Percentiles rank a stretch among this genome's conserved stretches.
Conservation (phyloP, 176 grass and related monocot genomes). For the Avena sativa region DNA sequence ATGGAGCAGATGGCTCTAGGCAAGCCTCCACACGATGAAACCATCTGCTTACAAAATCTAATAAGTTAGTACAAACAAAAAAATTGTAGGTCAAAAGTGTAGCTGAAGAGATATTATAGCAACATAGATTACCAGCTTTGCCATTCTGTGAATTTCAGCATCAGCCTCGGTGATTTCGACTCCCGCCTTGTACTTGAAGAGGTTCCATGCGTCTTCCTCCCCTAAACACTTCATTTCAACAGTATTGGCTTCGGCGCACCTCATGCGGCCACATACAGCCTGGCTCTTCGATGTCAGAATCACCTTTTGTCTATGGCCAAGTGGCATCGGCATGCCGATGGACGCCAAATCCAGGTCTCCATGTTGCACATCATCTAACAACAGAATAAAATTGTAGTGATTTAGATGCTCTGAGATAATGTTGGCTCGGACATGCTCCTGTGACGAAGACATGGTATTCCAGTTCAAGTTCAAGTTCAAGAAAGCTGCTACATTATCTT, state of each 20-base stretch:
- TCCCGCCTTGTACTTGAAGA: background rate
- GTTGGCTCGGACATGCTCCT: background rate
- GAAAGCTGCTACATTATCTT: background rate
- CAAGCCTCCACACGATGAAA: conserved; percentile 11
- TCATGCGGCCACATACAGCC: background rate
- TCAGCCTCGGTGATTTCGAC: background rate
- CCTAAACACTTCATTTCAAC: background rate
- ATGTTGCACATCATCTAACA: conserved; percentile 13
- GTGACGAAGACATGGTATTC: background rate
- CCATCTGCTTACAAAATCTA: background rate
- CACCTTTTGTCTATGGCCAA: background rate
- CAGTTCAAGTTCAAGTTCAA: background rate
- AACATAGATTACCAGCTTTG: too few species aligned
- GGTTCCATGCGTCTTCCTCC: conserved; percentile 6
- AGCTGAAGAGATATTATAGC: background rate
- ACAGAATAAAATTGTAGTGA: background rate
- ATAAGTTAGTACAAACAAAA: background rate
- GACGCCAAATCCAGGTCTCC: background rate
- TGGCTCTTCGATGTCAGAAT: background rate
- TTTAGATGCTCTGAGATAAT: background rate
- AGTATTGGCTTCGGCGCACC: background rate
- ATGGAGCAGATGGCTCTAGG: background rate
- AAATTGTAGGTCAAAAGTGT: background rate
- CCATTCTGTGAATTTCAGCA: background rate
- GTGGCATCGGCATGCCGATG: background rate